Conservation (phyloP, 2,329 filamentous ascomycete genomes). For the Ploettnerulaceae sp. region DNA sequence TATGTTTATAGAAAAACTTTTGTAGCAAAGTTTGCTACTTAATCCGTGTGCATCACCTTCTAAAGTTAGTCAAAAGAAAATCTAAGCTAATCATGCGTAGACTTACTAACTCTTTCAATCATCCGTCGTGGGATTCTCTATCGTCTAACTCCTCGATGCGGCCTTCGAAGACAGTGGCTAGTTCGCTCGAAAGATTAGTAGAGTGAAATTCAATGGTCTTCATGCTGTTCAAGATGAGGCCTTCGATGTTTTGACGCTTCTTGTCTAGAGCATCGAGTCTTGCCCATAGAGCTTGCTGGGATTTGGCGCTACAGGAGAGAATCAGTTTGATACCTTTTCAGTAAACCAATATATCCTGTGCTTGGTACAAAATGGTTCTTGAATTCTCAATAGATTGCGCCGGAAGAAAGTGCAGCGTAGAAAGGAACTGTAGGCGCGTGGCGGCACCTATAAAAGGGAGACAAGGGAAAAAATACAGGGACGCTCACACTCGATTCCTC, state of each 20-base stretch:
- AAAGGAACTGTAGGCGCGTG: neutral
- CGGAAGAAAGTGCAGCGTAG: too few species aligned
- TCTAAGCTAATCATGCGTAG: neutral
- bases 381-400: too few species aligned
- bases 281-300: slow-evolving; percentile 23
- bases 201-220: slow-evolving; percentile 24
- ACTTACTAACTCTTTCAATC: slow-evolving; percentile 1
- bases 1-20: slow-evolving; percentile 25
- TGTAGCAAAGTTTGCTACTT: slow-evolving; percentile 17
- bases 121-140: neutral
- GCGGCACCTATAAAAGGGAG: neutral
- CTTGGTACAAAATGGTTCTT: too few species aligned
- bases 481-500: slow-evolving; percentile 27
- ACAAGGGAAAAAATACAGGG: neutral
- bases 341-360: too few species aligned
- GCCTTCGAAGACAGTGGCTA: slow-evolving; percentile 25
- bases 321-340: too few species aligned
- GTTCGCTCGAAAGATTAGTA: slow-evolving; percentile 25
- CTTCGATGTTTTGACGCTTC: slow-evolving; percentile 28
- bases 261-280: slow-evolving; percentile 28
- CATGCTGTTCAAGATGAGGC: slow-evolving; percentile 28
- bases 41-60: neutral
- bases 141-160: slow-evolving; percentile 25
- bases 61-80: neutral
- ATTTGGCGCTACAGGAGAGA: slow-evolving; percentile 20